Evolutionary conservation across 768 basidiomycete species (phyloP).

Genomic region (Rubroboletus satanas): DNA sequence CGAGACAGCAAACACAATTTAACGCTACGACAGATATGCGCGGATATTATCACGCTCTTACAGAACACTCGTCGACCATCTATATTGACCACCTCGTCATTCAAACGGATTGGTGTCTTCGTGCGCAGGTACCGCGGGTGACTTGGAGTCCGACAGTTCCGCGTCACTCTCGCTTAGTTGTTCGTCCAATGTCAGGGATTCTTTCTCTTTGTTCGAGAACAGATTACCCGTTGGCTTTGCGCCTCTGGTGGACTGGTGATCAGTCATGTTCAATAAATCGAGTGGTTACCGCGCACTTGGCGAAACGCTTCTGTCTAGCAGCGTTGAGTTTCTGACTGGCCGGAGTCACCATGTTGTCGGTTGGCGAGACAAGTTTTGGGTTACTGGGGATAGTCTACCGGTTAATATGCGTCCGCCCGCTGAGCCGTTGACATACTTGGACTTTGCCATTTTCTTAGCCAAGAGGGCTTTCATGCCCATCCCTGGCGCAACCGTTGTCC

Average conservation of each 20-base stretch:
- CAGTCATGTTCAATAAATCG: conserved; percentile 3
- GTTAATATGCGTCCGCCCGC: neutral
- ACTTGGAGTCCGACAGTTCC: conserved; percentile 33
- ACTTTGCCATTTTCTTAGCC: conserved; percentile 90
- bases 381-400: conserved; percentile 50
- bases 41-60: conserved; percentile 27
- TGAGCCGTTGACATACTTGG: conserved; percentile 52
- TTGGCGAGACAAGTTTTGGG: conserved; percentile 85
- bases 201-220: conserved; percentile 43
- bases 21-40: conserved; percentile 24
- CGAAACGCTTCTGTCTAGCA: conserved; percentile 90
- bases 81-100: conserved; percentile 1
- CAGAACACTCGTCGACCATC: conserved; percentile 13
- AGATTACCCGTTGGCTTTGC: conserved; percentile 58
- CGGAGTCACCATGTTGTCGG: conserved; percentile 93
- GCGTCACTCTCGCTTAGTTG: conserved; percentile 37
- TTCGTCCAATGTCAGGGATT: conserved; percentile 27
- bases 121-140: conserved; percentile 31
- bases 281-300: conserved; percentile 55
- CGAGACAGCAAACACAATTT: conserved; percentile 25
- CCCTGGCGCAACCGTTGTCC: conserved; percentile 53
- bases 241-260: conserved; percentile 38
- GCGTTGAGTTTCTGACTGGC: conserved; percentile 88
- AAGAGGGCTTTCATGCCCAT: conserved; percentile 90
- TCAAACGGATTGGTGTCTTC: conserved; percentile 76